Evolutionary conservation across 75 land plant species (phyloP).

Genomic region (Larix kaempferi): DNA sequence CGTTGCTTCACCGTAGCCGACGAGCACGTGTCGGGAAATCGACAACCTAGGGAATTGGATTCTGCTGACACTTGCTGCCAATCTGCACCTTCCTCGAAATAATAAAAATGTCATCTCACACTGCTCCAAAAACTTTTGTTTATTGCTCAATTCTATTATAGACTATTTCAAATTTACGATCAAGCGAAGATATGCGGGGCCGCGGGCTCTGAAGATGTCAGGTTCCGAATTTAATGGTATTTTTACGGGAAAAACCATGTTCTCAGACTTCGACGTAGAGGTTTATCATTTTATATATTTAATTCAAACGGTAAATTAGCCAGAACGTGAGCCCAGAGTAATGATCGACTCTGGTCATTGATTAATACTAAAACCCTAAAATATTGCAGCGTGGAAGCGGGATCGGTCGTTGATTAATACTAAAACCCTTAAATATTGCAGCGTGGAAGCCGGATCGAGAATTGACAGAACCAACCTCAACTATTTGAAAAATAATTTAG

Average conservation of each 20-base stretch:
- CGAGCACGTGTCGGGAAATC: no score
- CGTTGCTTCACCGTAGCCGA: no score
- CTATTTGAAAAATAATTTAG: not conserved
- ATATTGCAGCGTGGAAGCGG: not conserved
- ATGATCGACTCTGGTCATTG: not conserved
- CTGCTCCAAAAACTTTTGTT: no score
- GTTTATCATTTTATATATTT: not conserved
- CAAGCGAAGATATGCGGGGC: not conserved
- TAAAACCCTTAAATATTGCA: not conserved
- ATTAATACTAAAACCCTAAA: not conserved
- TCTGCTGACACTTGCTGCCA: no score
- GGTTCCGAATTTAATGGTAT: not conserved
- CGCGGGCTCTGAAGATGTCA: not conserved
- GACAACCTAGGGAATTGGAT: no score
- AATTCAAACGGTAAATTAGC: not conserved
- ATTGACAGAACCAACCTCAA: not conserved
- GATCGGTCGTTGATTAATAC: not conserved
- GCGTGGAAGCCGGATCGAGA: not conserved
- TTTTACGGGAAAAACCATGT: not conserved
- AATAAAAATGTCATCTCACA: no score
- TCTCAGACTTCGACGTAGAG: no score
- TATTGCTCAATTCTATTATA: not conserved
- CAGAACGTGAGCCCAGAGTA: constrained; percentile 1
- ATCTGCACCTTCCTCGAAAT: no score
- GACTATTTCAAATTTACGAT: not conserved